Evolutionary conservation across 495 filamentous ascomycete genomes (phyloP).

Genomic region (Penicillium simplicissimum): DNA sequence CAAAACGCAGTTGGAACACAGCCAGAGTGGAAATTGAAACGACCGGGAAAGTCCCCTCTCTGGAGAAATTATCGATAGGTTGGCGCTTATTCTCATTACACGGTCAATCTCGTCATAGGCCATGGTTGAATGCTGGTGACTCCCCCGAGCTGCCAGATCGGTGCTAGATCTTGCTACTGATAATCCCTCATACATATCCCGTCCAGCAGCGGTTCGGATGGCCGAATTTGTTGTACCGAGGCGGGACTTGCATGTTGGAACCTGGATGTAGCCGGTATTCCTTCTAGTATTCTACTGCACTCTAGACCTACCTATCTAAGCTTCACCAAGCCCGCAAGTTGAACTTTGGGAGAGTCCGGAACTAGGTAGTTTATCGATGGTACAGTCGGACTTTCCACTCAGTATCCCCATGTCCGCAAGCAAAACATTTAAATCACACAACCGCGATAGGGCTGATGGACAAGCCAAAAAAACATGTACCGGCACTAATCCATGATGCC

Average conservation of each 20-base stretch:
- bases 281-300: not conserved
- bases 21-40: slow-evolving; percentile 8
- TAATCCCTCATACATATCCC: slow-evolving; percentile 33
- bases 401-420: not conserved
- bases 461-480: not conserved
- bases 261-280: not conserved
- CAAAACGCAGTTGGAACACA: not conserved
- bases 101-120: not conserved
- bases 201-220: not conserved
- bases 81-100: not conserved
- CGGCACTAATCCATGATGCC: not conserved
- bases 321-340: not conserved
- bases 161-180: slow-evolving; percentile 28
- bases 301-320: not conserved
- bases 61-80: not conserved
- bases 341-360: too few species aligned
- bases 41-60: slow-evolving; percentile 10
- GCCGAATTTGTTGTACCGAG: not conserved
- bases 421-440: not conserved
- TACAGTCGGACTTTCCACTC: too few species aligned
- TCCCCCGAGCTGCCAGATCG: slow-evolving; percentile 27
- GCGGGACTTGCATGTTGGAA: not conserved
- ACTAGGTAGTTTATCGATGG: not conserved
- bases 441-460: not conserved
- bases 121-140: not conserved